Evolutionary conservation across 2,329 filamentous ascomycete species (phyloP).

Genomic region (Amylocarpus encephaloides): DNA sequence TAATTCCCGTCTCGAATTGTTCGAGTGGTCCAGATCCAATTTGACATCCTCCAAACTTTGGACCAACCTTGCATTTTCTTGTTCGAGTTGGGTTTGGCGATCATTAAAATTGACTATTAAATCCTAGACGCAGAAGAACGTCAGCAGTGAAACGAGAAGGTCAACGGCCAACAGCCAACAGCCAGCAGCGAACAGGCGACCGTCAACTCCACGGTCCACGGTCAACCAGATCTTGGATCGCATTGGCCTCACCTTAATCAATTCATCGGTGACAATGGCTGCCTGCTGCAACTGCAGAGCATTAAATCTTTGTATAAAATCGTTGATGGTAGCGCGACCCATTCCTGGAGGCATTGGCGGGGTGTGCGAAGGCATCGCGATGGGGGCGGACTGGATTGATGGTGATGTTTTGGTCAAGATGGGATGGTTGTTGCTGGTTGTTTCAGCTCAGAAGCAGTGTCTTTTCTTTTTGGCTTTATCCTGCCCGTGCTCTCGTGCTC

Average conservation of each 20-base stretch:
- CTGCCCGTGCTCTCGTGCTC: no score
- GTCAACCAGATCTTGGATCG: not conserved
- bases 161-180: no score
- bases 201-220: no score
- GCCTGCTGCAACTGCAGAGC: slow-evolving; percentile 38
- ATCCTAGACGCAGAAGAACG: slow-evolving; percentile 36
- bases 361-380: no score
- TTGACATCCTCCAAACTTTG: slow-evolving; percentile 39
- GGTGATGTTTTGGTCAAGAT: no score
- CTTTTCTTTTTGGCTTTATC: no score
- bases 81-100: slow-evolving; percentile 38
- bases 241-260: slow-evolving; percentile 42
- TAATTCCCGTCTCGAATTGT: slow-evolving; percentile 42
- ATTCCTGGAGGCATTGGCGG: no score
- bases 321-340: slow-evolving; percentile 8
- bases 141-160: no score
- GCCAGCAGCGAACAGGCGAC: no score
- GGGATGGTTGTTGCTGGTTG: no score
- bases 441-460: no score
- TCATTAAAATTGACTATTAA: slow-evolving; percentile 41
- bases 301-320: slow-evolving; percentile 44
- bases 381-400: not conserved
- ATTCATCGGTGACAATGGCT: slow-evolving; percentile 32
- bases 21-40: slow-evolving; percentile 47
- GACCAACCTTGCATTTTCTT: slow-evolving; percentile 40